Conservation (phyloP, 2,329 filamentous ascomycete genomes). For the Clarireedia hainanense region DNA sequence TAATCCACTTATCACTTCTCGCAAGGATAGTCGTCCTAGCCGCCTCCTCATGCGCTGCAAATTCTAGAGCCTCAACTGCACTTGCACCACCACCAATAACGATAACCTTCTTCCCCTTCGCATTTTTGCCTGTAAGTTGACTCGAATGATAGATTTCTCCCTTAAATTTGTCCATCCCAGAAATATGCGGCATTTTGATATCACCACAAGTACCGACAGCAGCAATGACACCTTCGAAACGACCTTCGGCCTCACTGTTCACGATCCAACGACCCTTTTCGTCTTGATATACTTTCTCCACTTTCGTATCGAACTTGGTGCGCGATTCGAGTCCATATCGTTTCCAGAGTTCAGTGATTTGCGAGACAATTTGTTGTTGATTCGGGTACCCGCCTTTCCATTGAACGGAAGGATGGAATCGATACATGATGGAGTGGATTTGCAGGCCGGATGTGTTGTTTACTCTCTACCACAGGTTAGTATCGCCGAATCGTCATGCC, state of each 20-base stretch:
- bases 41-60: slow-evolving; percentile 59
- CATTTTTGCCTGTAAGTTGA: slow-evolving; percentile 62
- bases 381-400: slow-evolving; percentile 73
- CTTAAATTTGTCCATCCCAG: slow-evolving; percentile 63
- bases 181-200: slow-evolving; percentile 62
- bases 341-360: slow-evolving; percentile 67
- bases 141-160: slow-evolving; percentile 70
- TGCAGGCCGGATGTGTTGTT: slow-evolving; percentile 78
- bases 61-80: slow-evolving; percentile 77
- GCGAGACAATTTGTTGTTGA: slow-evolving; percentile 64
- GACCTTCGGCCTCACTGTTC: slow-evolving; percentile 61
- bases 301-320: slow-evolving; percentile 63
- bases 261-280: slow-evolving; percentile 66
- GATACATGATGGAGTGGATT: slow-evolving; percentile 81
- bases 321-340: slow-evolving; percentile 62
- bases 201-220: slow-evolving; percentile 77
- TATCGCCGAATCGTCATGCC: neutral
- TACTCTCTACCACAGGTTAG: slow-evolving; percentile 46
- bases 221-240: slow-evolving; percentile 71
- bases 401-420: slow-evolving; percentile 72
- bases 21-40: slow-evolving; percentile 65
- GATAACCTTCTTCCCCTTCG: slow-evolving; percentile 65
- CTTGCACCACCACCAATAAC: slow-evolving; percentile 75
- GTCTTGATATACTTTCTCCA: slow-evolving; percentile 64
- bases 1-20: slow-evolving; percentile 80